Evolutionary conservation across 2,329 filamentous ascomycete species (phyloP), one percentile per base, ranked within the genome.

Genomic region (Paecilomyces sp.): DNA sequence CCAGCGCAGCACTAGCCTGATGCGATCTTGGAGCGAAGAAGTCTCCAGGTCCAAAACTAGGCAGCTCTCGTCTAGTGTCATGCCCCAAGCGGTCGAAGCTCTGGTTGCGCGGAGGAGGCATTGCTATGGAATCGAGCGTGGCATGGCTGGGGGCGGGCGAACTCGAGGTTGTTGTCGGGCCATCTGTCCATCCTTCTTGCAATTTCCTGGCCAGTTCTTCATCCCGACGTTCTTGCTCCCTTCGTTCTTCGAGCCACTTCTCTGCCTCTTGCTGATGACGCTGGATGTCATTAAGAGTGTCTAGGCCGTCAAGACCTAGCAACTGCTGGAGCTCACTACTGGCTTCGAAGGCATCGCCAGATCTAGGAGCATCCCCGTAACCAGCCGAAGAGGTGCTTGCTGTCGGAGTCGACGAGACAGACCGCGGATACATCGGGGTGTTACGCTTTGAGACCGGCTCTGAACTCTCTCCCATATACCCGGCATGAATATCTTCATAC

Each of bases 131-230:
- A 56, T 24, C 30, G 33, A 58, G 41, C 24, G 52, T 34, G 28
- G 58, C 34, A 33, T 30, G 54, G 28, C 24, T 57, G 24, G 25
- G 41, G 15, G 28, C n/a, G 4, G 52, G 50, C 36, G 55, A 57
- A 24, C 41, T 36, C 13, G 60, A 56, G 8, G 50, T 15, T 8
- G 36, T 36, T 34, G 59, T 33, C 25, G 61, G 47, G 8, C 61
- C 51, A 13, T 66, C 63, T 59, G 65, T 56, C 62, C 66, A 67
- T 55, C 66, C 64, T 30, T 73, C 67, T 62, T 76, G 71, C 12
- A 79, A 65, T 28, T 61, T 69, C 54, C 72, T 71, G 34, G 77
- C 76, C 59, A 74, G 65, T 61, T 73, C 72, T n/a, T 64, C 74
- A 59, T 78, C 75, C 34, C 64, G 68, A 22, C 68, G 71, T 59